phyloP scores from a whole-genome alignment of 306 rosid species.

The Lupinus albus region DNA sequence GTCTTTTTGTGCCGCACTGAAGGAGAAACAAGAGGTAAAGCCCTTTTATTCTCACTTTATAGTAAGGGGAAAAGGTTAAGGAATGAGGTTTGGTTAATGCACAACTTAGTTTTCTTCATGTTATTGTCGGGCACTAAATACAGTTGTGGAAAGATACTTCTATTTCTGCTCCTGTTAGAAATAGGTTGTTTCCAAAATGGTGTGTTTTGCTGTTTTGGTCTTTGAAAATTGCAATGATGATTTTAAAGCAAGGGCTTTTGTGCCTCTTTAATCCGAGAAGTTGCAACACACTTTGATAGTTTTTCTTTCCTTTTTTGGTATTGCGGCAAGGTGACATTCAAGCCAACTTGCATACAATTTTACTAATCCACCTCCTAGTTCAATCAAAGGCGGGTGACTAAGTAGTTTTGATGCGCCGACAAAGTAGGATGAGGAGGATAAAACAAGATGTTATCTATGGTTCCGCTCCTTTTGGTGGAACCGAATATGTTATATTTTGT shows the following conservation, averaged over 20 bases:
- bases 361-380: constrained; percentile 37
- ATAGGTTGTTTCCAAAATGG: constrained; percentile 36
- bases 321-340: neutral
- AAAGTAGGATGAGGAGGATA: too few species aligned
- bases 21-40: constrained; percentile 48
- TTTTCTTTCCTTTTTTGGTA: neutral
- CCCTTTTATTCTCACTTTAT: constrained; percentile 41
- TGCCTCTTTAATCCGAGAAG: constrained; percentile 33
- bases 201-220: constrained; percentile 34
- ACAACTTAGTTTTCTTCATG: constrained; percentile 41
- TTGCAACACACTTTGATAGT: neutral
- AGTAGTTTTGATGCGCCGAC: too few species aligned
- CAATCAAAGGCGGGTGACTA: constrained; percentile 19
- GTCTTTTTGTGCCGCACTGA: constrained; percentile 58
- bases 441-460: too few species aligned
- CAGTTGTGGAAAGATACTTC: constrained; percentile 40
- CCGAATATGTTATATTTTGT: too few species aligned
- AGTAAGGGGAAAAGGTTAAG: constrained; percentile 27
- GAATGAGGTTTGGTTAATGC: constrained; percentile 41
- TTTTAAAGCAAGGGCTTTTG: constrained; percentile 21
- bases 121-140: constrained; percentile 43
- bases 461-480: too few species aligned
- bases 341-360: neutral
- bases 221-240: constrained; percentile 29
- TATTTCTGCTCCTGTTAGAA: constrained; percentile 43